phyloP scores from a whole-genome alignment of 2,329 filamentous ascomycete genomes.

The Aquanectria penicillioides region DNA sequence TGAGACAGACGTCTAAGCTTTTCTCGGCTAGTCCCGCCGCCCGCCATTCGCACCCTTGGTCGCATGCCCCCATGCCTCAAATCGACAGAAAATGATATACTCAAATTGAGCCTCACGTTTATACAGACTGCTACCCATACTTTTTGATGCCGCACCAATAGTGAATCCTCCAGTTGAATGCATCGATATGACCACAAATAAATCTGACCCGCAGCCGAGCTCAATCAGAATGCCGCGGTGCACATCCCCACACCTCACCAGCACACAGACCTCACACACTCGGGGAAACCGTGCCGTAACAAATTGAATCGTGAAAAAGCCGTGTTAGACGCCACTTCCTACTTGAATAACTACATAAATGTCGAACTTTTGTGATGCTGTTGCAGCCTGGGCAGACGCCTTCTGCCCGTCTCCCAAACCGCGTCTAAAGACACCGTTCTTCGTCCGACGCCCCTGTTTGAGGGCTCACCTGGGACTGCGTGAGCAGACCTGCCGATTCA shows the following conservation, averaged over 20 bases:
- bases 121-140: not conserved
- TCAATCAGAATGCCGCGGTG: not conserved
- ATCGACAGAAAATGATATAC: not conserved
- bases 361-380: conserved; percentile 43
- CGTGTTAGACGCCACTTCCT: conserved; percentile 42
- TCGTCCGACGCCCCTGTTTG: conserved; percentile 35
- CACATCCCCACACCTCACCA: not conserved
- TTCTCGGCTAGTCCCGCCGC: conserved; percentile 35
- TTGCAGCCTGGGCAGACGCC: conserved; percentile 32
- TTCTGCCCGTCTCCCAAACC: conserved; percentile 33
- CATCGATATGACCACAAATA: not conserved
- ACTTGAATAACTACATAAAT: conserved; percentile 42
- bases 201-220: not conserved
- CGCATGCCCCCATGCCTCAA: conserved; percentile 1
- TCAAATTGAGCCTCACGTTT: not conserved
- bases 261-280: not conserved
- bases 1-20: conserved; percentile 28
- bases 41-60: conserved; percentile 8
- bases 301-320: conserved; percentile 41
- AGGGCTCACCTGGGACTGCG: conserved; percentile 27
- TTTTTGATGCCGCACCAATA: not conserved
- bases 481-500: conserved; percentile 31
- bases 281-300: not conserved
- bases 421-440: conserved; percentile 42
- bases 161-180: not conserved